Base-by-base conservation (phyloP, 306 rosid species). In the Pterocarpus macrocarpus region DNA sequence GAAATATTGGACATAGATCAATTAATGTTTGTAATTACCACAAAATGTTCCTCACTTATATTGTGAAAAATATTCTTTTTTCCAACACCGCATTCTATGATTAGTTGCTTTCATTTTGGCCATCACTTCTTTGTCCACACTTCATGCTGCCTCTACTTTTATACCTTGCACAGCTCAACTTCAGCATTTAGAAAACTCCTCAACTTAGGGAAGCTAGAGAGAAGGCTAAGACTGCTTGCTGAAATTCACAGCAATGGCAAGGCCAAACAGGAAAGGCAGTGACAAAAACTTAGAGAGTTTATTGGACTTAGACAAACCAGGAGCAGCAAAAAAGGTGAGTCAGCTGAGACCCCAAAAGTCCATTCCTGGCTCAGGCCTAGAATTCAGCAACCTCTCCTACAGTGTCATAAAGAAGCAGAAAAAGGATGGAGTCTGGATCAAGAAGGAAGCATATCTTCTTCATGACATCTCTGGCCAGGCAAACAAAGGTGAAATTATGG, bases 401-500 rank as follows among this genome's bases (percentile, higher is more conserved):
- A 88, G 88, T 65, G 88, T 92, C 67, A 64, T 64, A 9, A 92
- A 95, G 89, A 89, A 90, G 89, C 80, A 80, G 76, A 88, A 90
- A 69, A 95, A 91, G 69, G 97, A 92, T 58, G 98, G 95, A 1
- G 91, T 84, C 52, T 84, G 92, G 91, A 82, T 91, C 71, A 89
- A 88, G 47, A 92, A 77, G 83, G 88, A 92, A 78, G 84, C 94
- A 39, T 87, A 85, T 76, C 97, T 94, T 73, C 94, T 94, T 7
- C 86, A 95, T 84, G 92, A 91, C 82, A 91, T 95, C 78, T 84
- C 97, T 22, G 97, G 98, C 56, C 97, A 92, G 67, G 97, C 97
- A 5, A 35, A 84, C 9, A 74, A 86, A 73, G 92, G 97, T 55
- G 92, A 94, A 81, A 61, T 94, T 50, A 87, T 91, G 97, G 98